Conservation (phyloP, 225 moss, liverwort and hornwort species). For the Anthoceros angustus region DNA sequence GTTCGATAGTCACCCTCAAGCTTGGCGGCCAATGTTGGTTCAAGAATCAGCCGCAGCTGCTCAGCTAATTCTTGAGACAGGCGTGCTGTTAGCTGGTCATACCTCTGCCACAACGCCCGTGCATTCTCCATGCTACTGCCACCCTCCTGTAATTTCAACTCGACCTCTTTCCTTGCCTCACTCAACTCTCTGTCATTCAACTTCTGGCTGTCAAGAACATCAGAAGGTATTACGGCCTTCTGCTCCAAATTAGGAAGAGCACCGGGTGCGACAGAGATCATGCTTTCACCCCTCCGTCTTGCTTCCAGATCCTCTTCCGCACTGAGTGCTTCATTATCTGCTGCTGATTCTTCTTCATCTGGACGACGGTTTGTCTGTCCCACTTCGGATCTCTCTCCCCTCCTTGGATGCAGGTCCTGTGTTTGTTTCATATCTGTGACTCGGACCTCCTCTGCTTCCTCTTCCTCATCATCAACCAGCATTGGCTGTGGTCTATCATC, state of each 20-base stretch:
- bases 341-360: background rate
- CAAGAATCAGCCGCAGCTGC: slow-evolving; percentile 81
- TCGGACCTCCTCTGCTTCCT: background rate
- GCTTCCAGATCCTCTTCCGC: background rate
- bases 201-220: slow-evolving; percentile 8
- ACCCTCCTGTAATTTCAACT: slow-evolving; percentile 37
- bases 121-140: slow-evolving; percentile 52
- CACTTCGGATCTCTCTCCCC: background rate
- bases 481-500: slow-evolving; percentile 33
- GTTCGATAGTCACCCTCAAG: slow-evolving; percentile 89
- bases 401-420: background rate
- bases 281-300: background rate
- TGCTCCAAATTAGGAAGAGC: background rate
- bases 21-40: slow-evolving; percentile 80
- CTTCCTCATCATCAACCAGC: background rate
- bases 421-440: background rate
- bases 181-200: slow-evolving; percentile 63
- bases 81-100: slow-evolving; percentile 77
- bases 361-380: background rate
- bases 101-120: slow-evolving; percentile 68
- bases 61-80: slow-evolving; percentile 90
- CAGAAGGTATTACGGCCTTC: background rate
- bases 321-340: background rate
- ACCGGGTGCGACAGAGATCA: background rate
- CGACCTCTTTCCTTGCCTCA: slow-evolving; percentile 60